Conservation (phyloP, 129 eudicot genomes). For the Chrysanthemum lavandulifolium region DNA sequence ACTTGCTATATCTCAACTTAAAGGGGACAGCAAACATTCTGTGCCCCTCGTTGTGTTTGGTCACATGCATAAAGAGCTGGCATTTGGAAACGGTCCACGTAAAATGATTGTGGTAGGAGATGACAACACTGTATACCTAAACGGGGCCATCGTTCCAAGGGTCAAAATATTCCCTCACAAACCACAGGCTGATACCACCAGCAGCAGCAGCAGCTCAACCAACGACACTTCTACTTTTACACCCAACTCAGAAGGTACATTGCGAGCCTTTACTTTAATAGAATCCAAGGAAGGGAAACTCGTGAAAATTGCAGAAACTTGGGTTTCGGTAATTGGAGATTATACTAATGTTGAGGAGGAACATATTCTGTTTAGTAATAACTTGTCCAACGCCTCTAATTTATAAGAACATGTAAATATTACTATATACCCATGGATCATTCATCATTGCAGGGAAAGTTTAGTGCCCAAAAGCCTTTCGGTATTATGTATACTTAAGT, state of each 20-base stretch:
- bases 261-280: constrained; percentile 71
- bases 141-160: constrained; percentile 88
- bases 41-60: constrained; percentile 81
- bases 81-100: constrained; percentile 64
- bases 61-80: constrained; percentile 89
- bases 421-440: not conserved
- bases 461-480: constrained; percentile 14
- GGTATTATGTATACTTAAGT: constrained; percentile 17
- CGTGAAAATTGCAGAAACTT: constrained; percentile 69
- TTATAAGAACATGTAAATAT: constrained; percentile 3
- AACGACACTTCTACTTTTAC: constrained; percentile 16
- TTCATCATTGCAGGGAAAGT: not conserved
- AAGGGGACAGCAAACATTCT: constrained; percentile 44
- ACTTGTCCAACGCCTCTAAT: constrained; percentile 22
- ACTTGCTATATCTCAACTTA: constrained; percentile 57
- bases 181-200: constrained; percentile 21
- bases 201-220: constrained; percentile 21
- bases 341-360: constrained; percentile 45
- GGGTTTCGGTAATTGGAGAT: constrained; percentile 75
- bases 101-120: constrained; percentile 79
- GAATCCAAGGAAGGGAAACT: constrained; percentile 50
- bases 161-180: constrained; percentile 41
- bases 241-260: constrained; percentile 38
- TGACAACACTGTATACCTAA: constrained; percentile 68
- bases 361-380: constrained; percentile 42